Evolutionary conservation across 345 rosid genomes (phyloP).

Genomic region (Mangifera indica): DNA sequence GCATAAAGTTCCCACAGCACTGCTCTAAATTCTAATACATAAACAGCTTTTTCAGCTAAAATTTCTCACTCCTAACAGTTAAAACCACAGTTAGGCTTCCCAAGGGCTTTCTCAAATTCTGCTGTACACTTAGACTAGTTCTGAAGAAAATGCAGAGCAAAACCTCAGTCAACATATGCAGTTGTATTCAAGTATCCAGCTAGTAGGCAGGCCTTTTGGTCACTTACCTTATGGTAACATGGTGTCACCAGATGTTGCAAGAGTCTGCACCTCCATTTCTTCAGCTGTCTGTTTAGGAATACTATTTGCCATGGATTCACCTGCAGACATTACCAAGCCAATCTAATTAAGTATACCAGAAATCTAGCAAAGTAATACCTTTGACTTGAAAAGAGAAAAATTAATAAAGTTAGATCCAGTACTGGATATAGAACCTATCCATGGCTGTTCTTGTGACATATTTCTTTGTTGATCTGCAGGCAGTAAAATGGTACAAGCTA

Average conservation of each 20-base stretch:
- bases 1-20: constrained; percentile 31
- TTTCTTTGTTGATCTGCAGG: constrained; percentile 38
- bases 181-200: constrained; percentile 12
- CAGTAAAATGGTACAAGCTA: constrained; percentile 10
- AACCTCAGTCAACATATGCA: constrained; percentile 16
- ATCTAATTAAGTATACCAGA: constrained; percentile 9
- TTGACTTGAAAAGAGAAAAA: neutral
- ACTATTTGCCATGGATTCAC: constrained; percentile 45
- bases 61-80: constrained; percentile 26
- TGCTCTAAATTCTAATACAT: constrained; percentile 49
- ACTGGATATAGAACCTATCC: constrained; percentile 36
- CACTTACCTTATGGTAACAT: constrained; percentile 53
- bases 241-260: constrained; percentile 66
- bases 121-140: constrained; percentile 27
- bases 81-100: constrained; percentile 26
- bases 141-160: neutral
- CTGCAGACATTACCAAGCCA: constrained; percentile 34
- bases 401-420: constrained; percentile 10
- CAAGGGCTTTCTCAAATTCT: constrained; percentile 25
- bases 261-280: constrained; percentile 59
- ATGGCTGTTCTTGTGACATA: constrained; percentile 32
- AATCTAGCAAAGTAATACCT: constrained; percentile 7
- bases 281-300: constrained; percentile 38
- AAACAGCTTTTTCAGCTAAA: too few species aligned
- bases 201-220: constrained; percentile 13